Conservation (phyloP, 2,329 filamentous ascomycete species). For the Colletotrichum endophyticum region DNA sequence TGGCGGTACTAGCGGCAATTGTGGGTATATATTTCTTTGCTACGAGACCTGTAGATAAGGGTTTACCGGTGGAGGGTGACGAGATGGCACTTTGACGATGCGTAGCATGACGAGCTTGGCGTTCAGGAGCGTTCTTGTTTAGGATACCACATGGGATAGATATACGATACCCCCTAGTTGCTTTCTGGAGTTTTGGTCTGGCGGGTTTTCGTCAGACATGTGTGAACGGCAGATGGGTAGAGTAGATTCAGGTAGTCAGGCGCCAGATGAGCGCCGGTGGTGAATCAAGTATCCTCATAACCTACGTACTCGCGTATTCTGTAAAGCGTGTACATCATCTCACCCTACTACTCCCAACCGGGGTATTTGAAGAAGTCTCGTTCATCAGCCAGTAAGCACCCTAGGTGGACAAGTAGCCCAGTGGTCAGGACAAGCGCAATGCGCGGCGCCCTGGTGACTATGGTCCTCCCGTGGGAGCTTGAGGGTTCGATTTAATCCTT, state of each 20-base stretch:
- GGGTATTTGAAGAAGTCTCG: neutral
- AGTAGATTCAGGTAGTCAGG: neutral
- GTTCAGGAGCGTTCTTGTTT: constrained; percentile 1
- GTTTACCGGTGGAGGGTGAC: neutral
- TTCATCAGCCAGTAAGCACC: neutral
- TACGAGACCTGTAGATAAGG: neutral
- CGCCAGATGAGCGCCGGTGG: neutral
- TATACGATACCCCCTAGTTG: constrained; percentile 17
- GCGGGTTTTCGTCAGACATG: neutral
- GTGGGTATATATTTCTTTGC: constrained; percentile 6
- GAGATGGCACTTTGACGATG: neutral
- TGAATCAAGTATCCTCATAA: neutral
- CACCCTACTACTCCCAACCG: neutral
- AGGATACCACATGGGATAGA: constrained; percentile 16
- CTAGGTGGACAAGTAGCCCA: neutral
- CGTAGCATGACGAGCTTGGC: constrained; percentile 9
- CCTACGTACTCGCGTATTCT: neutral
- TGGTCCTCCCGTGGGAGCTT: neutral
- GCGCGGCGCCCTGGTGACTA: neutral
- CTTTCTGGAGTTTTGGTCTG: neutral
- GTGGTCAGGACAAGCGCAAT: neutral
- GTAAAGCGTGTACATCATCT: neutral
- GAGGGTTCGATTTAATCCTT: neutral
- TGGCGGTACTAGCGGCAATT: constrained; percentile 5
- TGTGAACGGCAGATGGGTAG: neutral